Conservation (phyloP, 2,329 filamentous ascomycete genomes). For the Teratosphaeria pseudoeucalypti region DNA sequence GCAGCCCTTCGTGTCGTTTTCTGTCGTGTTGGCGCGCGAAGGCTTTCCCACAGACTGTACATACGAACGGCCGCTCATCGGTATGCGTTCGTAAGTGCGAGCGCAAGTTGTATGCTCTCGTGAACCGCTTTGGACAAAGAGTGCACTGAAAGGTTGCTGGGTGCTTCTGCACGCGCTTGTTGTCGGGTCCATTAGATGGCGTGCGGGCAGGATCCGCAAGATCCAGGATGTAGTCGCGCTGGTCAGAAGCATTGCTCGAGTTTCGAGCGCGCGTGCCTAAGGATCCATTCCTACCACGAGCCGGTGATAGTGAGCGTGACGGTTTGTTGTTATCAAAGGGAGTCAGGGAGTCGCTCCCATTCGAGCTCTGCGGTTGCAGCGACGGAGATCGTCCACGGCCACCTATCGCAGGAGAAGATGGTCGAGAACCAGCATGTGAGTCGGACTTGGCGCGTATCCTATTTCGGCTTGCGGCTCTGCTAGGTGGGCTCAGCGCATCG, state of each 20-base stretch:
- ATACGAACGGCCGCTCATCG: conserved; percentile 93
- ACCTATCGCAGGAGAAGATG: conserved; percentile 29
- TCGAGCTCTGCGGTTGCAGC: conserved; percentile 16
- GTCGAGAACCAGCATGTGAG: conserved; percentile 42
- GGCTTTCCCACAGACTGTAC: conserved; percentile 91
- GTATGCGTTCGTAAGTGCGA: conserved; percentile 95
- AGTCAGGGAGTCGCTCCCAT: conserved; percentile 29
- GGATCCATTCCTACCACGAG: conserved; percentile 24
- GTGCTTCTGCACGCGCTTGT: conserved; percentile 89
- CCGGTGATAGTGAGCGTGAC: conserved; percentile 39
- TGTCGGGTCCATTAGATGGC: conserved; percentile 48
- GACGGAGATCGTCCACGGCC: conserved; percentile 27
- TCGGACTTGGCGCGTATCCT: conserved; percentile 52
- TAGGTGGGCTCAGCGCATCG: conserved; percentile 73
- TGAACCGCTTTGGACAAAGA: conserved; percentile 91
- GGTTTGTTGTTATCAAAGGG: conserved; percentile 28
- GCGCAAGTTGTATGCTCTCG: conserved; percentile 87
- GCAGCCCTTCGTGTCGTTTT: conserved; percentile 90
- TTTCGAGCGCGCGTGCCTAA: conserved; percentile 35
- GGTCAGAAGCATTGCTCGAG: conserved; percentile 43
- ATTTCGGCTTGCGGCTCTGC: conserved; percentile 34
- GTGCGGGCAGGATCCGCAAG: conserved; percentile 82
- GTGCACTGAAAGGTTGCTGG: conserved; percentile 93
- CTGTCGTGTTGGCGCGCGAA: conserved; percentile 96
- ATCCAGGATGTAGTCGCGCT: conserved; percentile 73